Evolutionary conservation across 768 basidiomycete genomes (phyloP).

Genomic region (Suillus subalutaceus): DNA sequence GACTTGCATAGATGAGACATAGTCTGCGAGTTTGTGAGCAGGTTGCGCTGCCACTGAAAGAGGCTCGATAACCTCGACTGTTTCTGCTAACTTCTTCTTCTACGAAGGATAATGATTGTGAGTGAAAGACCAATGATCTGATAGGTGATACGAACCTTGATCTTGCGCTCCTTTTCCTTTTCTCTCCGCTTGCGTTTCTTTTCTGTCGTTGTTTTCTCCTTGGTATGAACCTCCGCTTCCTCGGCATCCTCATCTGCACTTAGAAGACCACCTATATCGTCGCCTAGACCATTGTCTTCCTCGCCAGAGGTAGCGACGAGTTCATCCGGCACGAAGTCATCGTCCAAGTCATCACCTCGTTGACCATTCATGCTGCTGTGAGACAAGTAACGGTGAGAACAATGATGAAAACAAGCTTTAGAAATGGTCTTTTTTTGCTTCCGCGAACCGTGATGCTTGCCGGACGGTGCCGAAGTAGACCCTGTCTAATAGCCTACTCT

Average conservation of each 20-base stretch:
- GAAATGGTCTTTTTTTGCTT: background rate
- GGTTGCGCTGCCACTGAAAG: slow-evolving; percentile 59
- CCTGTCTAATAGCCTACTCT: background rate
- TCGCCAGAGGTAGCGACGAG: slow-evolving; percentile 65
- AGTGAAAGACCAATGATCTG: slow-evolving; percentile 13
- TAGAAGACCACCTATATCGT: slow-evolving; percentile 43
- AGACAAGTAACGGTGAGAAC: slow-evolving; percentile 17
- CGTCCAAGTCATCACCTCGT: slow-evolving; percentile 81
- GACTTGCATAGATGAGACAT: slow-evolving; percentile 66
- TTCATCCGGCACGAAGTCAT: slow-evolving; percentile 77
- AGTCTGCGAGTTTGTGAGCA: slow-evolving; percentile 59
- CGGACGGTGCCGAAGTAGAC: slow-evolving; percentile 1
- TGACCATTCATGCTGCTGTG: slow-evolving; percentile 31
- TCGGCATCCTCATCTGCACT: slow-evolving; percentile 48
- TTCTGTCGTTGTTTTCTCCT: slow-evolving; percentile 30
- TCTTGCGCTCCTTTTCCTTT: slow-evolving; percentile 73
- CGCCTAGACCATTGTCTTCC: slow-evolving; percentile 42
- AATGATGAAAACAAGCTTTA: slow-evolving; percentile 6
- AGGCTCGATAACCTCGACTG: slow-evolving; percentile 38
- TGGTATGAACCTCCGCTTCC: slow-evolving; percentile 31
- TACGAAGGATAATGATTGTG: slow-evolving; percentile 31
- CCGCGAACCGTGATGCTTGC: background rate
- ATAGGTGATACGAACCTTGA: slow-evolving; percentile 51
- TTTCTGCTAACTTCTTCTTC: slow-evolving; percentile 68
- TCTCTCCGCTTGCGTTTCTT: slow-evolving; percentile 78